These are phyloP conservation scores for Apiospora pterosperma DNA, from an alignment of 2,329 filamentous ascomycete genomes.

Conservation along the genomic window DNA sequence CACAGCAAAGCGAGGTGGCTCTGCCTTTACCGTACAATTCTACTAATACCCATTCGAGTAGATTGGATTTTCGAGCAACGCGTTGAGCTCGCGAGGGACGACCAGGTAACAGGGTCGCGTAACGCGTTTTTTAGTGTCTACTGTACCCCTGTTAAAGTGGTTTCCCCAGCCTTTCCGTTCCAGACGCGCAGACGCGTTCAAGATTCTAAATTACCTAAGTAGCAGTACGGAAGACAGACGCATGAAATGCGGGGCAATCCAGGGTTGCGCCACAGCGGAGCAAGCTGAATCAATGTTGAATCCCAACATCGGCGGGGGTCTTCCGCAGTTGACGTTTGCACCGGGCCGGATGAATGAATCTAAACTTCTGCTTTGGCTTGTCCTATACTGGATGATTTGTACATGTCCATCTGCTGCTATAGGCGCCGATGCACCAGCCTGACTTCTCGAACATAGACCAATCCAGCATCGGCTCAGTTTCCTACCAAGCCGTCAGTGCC, in stretches of 20 bases:
- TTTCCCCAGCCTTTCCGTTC: constrained; percentile 1
- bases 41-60: background rate
- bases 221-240: background rate
- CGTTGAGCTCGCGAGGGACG: background rate
- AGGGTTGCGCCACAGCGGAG: background rate
- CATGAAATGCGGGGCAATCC: background rate
- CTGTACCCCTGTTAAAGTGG: constrained; percentile 2
- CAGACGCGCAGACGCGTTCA: background rate
- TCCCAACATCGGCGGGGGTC: background rate
- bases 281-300: background rate
- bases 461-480: too few species aligned
- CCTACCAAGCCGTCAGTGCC: background rate
- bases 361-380: background rate
- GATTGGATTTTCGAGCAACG: background rate
- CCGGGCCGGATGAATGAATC: background rate
- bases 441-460: background rate
- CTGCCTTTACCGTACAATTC: background rate
- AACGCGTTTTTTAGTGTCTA: background rate
- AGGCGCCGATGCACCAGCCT: background rate
- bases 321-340: background rate
- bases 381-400: background rate
- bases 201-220: background rate
- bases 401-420: background rate
- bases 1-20: background rate
- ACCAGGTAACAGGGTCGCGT: background rate